Base-by-base conservation (phyloP, 306 rosid species). In the Hippophae gyantsensis region DNA sequence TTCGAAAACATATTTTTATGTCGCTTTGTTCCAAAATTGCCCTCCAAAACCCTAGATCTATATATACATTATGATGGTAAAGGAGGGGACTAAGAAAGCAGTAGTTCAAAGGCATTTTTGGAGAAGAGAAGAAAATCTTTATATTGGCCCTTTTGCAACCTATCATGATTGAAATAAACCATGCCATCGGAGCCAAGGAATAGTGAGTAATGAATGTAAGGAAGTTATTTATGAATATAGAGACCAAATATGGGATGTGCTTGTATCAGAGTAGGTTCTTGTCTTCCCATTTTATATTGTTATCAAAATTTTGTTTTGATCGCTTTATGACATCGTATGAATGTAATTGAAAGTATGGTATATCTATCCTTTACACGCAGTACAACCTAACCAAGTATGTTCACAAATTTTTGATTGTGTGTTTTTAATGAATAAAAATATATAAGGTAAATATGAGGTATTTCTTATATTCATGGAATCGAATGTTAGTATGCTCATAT, bases 141-240 rank as follows among this genome's bases (percentile, higher is more conserved):
- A 48, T 40, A 38, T 41, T 26, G 53, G 42, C 48, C 18, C 5
- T 61, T 26, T 70, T 65, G 57, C 84, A 86, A 95, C 44, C 95
- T 63, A 48, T 78, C 65, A 85, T 89, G 72, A 74, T 95, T 54
- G 78, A 85, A 75, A 81, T 89, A 72, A 89, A 89, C 75, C 95
- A 79, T 63, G 97, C 97, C 18, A 0, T 18, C 0, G 18, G 18
- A 18, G 18, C 18, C 0, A 18, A 18, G 18, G 18, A 18, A 18
- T 18, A 18, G 18, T 18, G 18, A 18, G 18, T 18, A 18, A 18
- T 18, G 18, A 18, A 18, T 18, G 18, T 18, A 18, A 18, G 18
- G 18, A 18, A 18, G 18, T 18, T 18, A 18, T 18, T 18, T 18
- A 18, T 18, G 18, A 18, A 18, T 18, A 18, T 18, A 0, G 18